phyloP scores from a whole-genome alignment of 345 rosid species.

The Lepidium aucheri region DNA sequence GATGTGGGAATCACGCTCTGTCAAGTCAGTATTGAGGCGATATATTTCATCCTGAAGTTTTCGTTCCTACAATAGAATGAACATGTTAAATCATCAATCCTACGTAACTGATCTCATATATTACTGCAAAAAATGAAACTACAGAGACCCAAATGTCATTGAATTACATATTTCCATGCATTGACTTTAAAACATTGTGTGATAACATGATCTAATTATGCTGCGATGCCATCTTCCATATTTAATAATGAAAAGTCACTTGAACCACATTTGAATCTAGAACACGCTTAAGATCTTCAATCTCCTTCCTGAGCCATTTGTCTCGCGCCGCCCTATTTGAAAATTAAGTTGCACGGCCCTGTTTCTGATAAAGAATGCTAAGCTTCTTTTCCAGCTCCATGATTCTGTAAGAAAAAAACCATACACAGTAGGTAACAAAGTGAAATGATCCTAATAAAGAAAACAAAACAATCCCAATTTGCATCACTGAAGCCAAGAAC shows the following conservation, averaged over 20 bases:
- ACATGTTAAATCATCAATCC: conserved; percentile 2
- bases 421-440: background rate
- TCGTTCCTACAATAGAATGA: conserved; percentile 43
- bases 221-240: background rate
- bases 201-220: conserved; percentile 3
- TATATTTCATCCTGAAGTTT: conserved; percentile 65
- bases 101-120: background rate
- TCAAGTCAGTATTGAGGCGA: conserved; percentile 47
- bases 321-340: conserved; percentile 86
- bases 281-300: conserved; percentile 78
- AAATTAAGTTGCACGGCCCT: conserved; percentile 98
- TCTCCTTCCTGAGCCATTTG: conserved; percentile 94
- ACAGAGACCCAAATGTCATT: background rate
- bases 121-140: background rate
- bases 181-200: background rate
- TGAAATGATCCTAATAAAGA: background rate
- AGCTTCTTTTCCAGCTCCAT: conserved; percentile 96
- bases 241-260: conserved; percentile 29
- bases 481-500: background rate
- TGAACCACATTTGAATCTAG: conserved; percentile 62
- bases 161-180: background rate
- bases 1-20: conserved; percentile 49
- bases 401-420: conserved; percentile 45
- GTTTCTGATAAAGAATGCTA: conserved; percentile 95
- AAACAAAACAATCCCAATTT: background rate